A percentile compares a stretch with the other conserved stretches of the same genome.
Conservation (phyloP, 2,329 filamentous ascomycete species). For the Ciborinia camelliae region DNA sequence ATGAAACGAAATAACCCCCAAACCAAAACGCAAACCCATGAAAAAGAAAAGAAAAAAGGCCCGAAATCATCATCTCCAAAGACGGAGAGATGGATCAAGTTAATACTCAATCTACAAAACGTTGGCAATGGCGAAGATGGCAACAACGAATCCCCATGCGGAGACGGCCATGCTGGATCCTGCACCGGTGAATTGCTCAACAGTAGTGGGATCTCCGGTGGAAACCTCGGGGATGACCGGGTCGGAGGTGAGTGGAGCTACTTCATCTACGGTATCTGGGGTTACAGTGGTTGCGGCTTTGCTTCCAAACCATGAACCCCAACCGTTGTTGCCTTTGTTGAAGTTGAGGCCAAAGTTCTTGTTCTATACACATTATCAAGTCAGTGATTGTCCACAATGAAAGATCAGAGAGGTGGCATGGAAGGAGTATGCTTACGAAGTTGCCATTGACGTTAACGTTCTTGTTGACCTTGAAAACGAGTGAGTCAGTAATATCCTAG, state of each 20-base stretch:
- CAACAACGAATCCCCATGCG: conserved; percentile 11
- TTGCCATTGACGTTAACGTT: conserved; percentile 3
- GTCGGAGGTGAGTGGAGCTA: not conserved
- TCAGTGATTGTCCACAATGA: not conserved
- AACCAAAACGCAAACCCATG: conserved; percentile 1
- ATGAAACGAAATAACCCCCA: conserved; percentile 6
- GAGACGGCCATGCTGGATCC: conserved; percentile 2
- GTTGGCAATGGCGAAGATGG: conserved; percentile 9
- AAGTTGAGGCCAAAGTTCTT: conserved; percentile 10
- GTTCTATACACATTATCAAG: not conserved
- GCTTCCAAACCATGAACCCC: conserved; percentile 12
- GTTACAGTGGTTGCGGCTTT: not conserved
- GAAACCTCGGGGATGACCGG: not conserved
- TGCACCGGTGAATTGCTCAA: conserved; percentile 11
- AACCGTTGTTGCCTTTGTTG: not conserved
- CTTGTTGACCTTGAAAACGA: not conserved
- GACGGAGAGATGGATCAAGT: not conserved
- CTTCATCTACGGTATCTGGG: not conserved
- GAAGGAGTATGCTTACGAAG: not conserved
- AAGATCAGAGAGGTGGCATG: not conserved
- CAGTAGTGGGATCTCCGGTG: not conserved
- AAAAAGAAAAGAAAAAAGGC: not conserved
- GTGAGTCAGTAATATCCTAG: not conserved
- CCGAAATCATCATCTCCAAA: not conserved
- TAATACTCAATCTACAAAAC: conserved; percentile 7